A percentile compares a stretch with the other conserved stretches of the same genome.
phyloP scores from a whole-genome alignment of 1,139 yeast species.

The Candida tetrigidarum region DNA sequence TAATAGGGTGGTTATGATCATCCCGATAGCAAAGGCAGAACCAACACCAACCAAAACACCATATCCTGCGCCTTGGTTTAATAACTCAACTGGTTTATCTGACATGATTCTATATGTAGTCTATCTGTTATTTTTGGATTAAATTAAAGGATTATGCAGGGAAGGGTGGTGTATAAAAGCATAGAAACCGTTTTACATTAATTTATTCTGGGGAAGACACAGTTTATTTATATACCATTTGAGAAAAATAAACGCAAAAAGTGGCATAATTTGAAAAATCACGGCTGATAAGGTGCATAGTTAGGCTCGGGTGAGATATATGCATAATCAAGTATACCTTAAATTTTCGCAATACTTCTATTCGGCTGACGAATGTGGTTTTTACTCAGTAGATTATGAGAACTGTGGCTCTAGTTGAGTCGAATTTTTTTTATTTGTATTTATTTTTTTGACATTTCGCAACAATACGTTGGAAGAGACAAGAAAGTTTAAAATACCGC shows the following conservation, averaged over 20 bases:
- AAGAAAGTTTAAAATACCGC: not conserved
- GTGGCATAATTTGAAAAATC: too few relatives aligned
- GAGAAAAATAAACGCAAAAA: not conserved
- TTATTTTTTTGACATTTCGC: not conserved
- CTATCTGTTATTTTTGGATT: too few relatives aligned
- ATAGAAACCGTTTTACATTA: too few relatives aligned
- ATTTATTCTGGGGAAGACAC: not conserved
- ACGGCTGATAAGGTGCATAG: not conserved
- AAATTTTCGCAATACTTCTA: not conserved
- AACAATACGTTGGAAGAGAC: not conserved
- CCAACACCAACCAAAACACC: constrained; percentile 36
- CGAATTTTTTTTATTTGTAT: too few relatives aligned
- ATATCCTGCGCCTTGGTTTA: constrained; percentile 32
- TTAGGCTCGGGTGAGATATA: not conserved
- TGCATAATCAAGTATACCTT: not conserved
- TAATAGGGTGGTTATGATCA: constrained; percentile 30
- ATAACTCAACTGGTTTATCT: constrained; percentile 19
- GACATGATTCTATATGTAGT: constrained; percentile 11
- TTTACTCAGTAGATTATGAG: not conserved
- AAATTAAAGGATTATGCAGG: too few relatives aligned
- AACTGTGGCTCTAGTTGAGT: not conserved
- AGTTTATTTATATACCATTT: not conserved
- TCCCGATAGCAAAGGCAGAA: constrained; percentile 33
- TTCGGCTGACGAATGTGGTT: constrained; percentile 1
- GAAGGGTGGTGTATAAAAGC: too few relatives aligned